Conservation (phyloP, 768 basidiomycete genomes). For the Rubroboletus pulcherrimus region DNA sequence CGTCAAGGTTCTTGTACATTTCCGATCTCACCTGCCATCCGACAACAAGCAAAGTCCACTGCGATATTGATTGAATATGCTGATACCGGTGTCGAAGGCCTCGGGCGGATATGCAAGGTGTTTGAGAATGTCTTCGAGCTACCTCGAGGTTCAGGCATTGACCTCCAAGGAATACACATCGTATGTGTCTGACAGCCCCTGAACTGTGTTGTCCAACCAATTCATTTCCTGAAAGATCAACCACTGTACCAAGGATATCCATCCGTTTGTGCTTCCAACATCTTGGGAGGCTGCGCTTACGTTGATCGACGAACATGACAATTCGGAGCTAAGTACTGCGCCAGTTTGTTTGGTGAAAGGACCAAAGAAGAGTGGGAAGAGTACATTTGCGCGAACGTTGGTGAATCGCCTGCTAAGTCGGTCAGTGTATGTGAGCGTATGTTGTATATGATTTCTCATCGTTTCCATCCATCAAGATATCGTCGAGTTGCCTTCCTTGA, state of each 20-base stretch:
- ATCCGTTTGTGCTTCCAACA: conserved; percentile 33
- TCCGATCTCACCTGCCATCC: conserved; percentile 12
- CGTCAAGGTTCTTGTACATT: conserved; percentile 12
- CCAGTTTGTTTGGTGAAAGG: conserved; percentile 72
- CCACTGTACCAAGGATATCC: conserved; percentile 27
- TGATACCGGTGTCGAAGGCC: conserved; percentile 58
- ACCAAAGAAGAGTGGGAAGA: conserved; percentile 86
- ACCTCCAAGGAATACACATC: conserved; percentile 46
- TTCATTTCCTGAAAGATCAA: conserved; percentile 21
- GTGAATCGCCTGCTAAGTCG: conserved; percentile 62
- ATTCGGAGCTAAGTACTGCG: conserved; percentile 18
- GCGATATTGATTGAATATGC: conserved; percentile 58
- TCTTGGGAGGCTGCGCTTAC: conserved; percentile 35
- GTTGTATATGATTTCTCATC: not conserved
- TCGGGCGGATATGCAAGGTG: conserved; percentile 58
- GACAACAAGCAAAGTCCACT: conserved; percentile 22
- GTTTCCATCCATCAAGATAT: conserved; percentile 44
- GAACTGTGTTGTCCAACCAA: conserved; percentile 10
- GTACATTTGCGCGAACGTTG: conserved; percentile 74
- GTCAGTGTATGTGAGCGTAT: conserved; percentile 33
- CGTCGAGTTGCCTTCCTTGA: conserved; percentile 86
- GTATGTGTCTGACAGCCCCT: conserved; percentile 33
- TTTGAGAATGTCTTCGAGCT: conserved; percentile 63
- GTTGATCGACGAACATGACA: not conserved
- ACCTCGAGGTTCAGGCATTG: conserved; percentile 39